These are phyloP conservation scores for Cystoderma amianthinum DNA, from an alignment of 768 basidiomycete species.

Conservation along the genomic window DNA sequence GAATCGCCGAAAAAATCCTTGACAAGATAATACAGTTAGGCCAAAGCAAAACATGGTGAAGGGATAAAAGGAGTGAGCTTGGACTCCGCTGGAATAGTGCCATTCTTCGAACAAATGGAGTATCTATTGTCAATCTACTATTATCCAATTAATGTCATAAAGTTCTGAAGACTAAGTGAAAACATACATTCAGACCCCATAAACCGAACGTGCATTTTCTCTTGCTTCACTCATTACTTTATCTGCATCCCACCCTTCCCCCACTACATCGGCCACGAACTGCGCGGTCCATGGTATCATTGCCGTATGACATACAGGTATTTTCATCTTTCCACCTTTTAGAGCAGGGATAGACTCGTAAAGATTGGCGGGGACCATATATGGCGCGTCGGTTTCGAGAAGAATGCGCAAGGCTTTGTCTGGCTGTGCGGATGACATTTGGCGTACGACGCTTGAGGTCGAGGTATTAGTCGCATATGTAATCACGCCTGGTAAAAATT, in stretches of 20 bases:
- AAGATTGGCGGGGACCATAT: slow-evolving; percentile 76
- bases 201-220: slow-evolving; percentile 58
- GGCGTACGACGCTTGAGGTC: slow-evolving; percentile 60
- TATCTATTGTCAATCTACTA: no score
- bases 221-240: slow-evolving; percentile 54
- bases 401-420: slow-evolving; percentile 38
- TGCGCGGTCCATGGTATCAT: slow-evolving; percentile 87
- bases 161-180: no score
- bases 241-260: slow-evolving; percentile 43
- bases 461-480: slow-evolving; percentile 72
- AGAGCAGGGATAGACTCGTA: slow-evolving; percentile 46
- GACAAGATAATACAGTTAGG: no score
- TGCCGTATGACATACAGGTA: slow-evolving; percentile 69
- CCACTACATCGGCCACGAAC: slow-evolving; percentile 50
- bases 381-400: slow-evolving; percentile 84
- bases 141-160: no score
- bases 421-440: slow-evolving; percentile 28
- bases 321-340: slow-evolving; percentile 48
- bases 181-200: slow-evolving; percentile 34
- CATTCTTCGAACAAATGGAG: no score
- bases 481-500: slow-evolving; percentile 55
- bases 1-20: no score
- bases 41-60: no score
- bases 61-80: no score
- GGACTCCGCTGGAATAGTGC: no score